A percentile compares a stretch with the other conserved stretches of the same genome.
These are phyloP conservation scores for Scleroderma citrinum DNA, from an alignment of 768 basidiomycete genomes.

Conservation along the genomic window DNA sequence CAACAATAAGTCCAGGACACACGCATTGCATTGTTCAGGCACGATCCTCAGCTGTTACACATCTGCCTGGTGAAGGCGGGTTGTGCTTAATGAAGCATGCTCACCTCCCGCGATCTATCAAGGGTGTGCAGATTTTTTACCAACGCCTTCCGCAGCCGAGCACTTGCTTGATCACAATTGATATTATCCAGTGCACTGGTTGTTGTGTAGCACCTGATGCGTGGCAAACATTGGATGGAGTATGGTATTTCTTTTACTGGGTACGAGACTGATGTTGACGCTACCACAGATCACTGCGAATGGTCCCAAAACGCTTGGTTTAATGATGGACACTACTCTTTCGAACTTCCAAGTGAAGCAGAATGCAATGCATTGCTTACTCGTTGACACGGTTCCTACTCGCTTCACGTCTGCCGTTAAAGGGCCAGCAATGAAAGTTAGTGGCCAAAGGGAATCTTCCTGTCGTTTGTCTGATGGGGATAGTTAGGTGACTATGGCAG, in stretches of 20 bases:
- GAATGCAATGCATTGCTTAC: not conserved
- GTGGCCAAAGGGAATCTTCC: not conserved
- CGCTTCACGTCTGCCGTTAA: not conserved
- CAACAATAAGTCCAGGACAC: not conserved
- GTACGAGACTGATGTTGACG: not conserved
- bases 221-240: not conserved
- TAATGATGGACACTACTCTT: not conserved
- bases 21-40: not conserved
- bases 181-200: not conserved
- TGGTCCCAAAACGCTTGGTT: not conserved
- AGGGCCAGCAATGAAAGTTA: not conserved
- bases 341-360: not conserved
- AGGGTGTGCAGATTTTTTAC: not conserved
- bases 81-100: not conserved
- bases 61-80: not conserved
- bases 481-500: conserved; percentile 1
- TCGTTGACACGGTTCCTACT: not conserved
- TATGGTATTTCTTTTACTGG: not conserved
- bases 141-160: not conserved
- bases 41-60: not conserved
- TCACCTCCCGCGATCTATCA: not conserved
- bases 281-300: not conserved
- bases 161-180: not conserved
- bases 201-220: not conserved
- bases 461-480: not conserved